phyloP scores from a whole-genome alignment of 495 filamentous ascomycete genomes.

The Penicillium steckii region DNA sequence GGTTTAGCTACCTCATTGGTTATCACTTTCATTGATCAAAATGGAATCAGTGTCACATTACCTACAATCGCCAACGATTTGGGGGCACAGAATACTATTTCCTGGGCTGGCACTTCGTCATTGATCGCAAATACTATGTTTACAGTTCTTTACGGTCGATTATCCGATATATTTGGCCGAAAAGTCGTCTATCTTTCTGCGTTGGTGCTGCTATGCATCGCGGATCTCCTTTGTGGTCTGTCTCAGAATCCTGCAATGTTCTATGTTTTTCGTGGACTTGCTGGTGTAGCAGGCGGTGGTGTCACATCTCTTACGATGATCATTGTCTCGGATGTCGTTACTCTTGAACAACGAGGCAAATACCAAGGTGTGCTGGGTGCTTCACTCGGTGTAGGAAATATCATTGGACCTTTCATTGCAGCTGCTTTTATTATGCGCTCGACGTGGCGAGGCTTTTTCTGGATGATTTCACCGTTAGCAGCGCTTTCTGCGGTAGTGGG shows the following conservation, averaged over 20 bases:
- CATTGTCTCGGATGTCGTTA: conserved; percentile 50
- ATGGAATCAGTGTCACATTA: conserved; percentile 58
- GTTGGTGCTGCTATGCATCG: conserved; percentile 48
- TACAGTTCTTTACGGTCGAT: conserved; percentile 57
- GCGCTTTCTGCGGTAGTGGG: conserved; percentile 40
- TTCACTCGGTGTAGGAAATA: conserved; percentile 41
- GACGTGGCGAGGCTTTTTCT: conserved; percentile 53
- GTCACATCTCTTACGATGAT: conserved; percentile 52
- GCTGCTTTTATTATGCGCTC: conserved; percentile 43
- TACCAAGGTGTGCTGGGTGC: conserved; percentile 47
- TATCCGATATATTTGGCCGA: conserved; percentile 59
- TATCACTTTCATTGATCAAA: conserved; percentile 63
- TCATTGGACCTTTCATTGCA: conserved; percentile 45
- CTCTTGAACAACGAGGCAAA: conserved; percentile 44
- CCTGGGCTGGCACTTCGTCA: conserved; percentile 76
- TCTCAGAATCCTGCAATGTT: conserved; percentile 50
- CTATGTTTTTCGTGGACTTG: conserved; percentile 55
- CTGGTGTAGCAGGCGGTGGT: conserved; percentile 54
- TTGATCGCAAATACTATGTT: conserved; percentile 73
- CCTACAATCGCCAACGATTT: conserved; percentile 61
- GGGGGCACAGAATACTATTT: conserved; percentile 57
- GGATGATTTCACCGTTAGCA: conserved; percentile 41
- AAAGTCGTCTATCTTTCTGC: conserved; percentile 51
- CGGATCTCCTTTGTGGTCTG: conserved; percentile 53
- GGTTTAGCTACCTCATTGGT: conserved; percentile 53